These are phyloP conservation scores for Neurospora sp. DNA, from an alignment of 495 filamentous ascomycete genomes.

Conservation along the genomic window DNA sequence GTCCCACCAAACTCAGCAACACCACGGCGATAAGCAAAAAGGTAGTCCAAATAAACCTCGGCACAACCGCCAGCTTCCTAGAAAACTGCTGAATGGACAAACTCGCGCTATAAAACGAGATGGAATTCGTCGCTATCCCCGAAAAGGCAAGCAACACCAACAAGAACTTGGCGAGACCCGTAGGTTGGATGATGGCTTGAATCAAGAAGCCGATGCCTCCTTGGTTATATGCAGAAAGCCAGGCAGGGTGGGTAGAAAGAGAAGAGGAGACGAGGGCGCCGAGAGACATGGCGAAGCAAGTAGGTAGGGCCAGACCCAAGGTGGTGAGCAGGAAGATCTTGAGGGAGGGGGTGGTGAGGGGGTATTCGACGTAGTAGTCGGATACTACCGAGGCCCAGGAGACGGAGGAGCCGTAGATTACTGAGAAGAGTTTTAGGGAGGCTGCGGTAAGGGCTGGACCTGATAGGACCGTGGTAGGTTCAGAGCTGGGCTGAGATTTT, in stretches of 20 bases:
- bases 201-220: constrained; percentile 51
- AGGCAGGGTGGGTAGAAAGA: constrained; percentile 37
- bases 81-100: constrained; percentile 35
- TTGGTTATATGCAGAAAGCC: constrained; percentile 35
- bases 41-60: constrained; percentile 39
- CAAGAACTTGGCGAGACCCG: constrained; percentile 51
- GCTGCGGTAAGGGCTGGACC: constrained; percentile 33
- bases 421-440: constrained; percentile 42
- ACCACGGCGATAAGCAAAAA: constrained; percentile 33
- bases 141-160: constrained; percentile 46
- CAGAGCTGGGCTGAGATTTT: background rate
- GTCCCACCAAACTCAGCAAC: constrained; percentile 35
- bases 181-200: constrained; percentile 38
- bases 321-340: constrained; percentile 44
- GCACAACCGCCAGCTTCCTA: constrained; percentile 26
- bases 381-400: constrained; percentile 51
- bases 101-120: constrained; percentile 35
- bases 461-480: constrained; percentile 17
- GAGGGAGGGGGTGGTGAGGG: constrained; percentile 36
- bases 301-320: constrained; percentile 42
- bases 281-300: constrained; percentile 44
- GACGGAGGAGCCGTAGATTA: constrained; percentile 49
- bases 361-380: constrained; percentile 56
- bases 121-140: constrained; percentile 39
- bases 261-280: constrained; percentile 45